Conservation (phyloP, 2,329 filamentous ascomycete species). For the Lithohypha guttulata region DNA sequence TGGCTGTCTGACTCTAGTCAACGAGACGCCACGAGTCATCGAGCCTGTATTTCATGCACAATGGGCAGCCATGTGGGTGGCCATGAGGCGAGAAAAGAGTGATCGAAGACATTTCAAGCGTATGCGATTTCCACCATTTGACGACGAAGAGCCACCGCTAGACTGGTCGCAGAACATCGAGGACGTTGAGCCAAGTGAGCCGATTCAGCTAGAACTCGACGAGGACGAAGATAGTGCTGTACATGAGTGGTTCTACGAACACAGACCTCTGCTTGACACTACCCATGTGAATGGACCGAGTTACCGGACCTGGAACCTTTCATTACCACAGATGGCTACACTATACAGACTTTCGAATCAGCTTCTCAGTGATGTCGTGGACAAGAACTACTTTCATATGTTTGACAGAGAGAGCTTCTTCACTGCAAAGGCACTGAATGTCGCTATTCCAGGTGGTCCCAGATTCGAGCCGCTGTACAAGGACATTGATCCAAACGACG, state of each 20-base stretch:
- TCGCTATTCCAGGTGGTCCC: conserved; percentile 93
- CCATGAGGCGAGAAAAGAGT: conserved; percentile 95
- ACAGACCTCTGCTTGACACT: conserved; percentile 80
- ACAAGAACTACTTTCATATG: conserved; percentile 96
- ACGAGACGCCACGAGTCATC: conserved; percentile 91
- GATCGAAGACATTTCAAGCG: conserved; percentile 93
- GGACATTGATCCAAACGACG: conserved; percentile 95
- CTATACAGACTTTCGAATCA: conserved; percentile 86
- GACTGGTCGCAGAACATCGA: conserved; percentile 99
- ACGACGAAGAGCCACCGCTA: conserved; percentile 93
- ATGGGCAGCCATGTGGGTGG: conserved; percentile 99
- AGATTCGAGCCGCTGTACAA: conserved; percentile 97
- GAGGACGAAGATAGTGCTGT: conserved; percentile 86
- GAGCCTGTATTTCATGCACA: conserved; percentile 96
- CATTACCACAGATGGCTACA: conserved; percentile 88
- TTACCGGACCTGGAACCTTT: conserved; percentile 92
- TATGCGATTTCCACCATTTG: conserved; percentile 97
- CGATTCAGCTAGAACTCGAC: conserved; percentile 96
- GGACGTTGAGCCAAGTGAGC: conserved; percentile 92
- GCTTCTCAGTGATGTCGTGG: conserved; percentile 79
- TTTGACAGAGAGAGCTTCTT: conserved; percentile 93
- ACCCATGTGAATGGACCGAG: conserved; percentile 91
- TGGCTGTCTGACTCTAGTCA: conserved; percentile 90
- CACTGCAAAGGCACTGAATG: conserved; percentile 92
- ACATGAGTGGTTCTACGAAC: conserved; percentile 96